Conservation (phyloP, 176 grass and related monocot species). For the Bonia amplexicaulis region DNA sequence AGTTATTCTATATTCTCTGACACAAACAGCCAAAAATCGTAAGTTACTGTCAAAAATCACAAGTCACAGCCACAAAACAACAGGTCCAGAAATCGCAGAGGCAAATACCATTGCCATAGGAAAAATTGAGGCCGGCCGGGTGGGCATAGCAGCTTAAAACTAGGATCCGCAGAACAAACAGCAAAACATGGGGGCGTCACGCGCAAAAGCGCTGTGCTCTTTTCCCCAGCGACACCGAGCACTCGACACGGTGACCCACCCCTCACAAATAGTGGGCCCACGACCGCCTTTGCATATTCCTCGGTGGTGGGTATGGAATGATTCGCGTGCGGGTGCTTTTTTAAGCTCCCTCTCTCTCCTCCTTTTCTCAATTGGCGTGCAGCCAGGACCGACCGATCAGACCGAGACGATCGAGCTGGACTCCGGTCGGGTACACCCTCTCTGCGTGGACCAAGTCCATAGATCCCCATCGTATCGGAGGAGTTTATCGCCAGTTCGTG, state of each 20-base stretch:
- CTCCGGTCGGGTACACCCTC: background rate
- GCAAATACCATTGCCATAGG: background rate
- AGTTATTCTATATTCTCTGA: too few relatives aligned
- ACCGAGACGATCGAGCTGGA: background rate
- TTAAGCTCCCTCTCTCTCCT: background rate
- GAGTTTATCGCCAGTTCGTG: too few relatives aligned
- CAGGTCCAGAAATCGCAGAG: background rate
- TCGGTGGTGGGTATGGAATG: background rate
- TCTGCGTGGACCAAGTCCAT: background rate
- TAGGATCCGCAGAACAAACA: background rate
- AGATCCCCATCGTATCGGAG: background rate
- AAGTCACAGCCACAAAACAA: too few relatives aligned
- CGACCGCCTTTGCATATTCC: background rate
- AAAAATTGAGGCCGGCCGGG: background rate
- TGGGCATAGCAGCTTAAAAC: background rate
- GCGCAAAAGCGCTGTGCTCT: background rate
- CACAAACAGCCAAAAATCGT: too few relatives aligned
- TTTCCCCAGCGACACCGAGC: background rate
- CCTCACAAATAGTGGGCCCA: background rate
- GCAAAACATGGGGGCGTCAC: background rate
- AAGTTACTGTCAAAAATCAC: too few relatives aligned
- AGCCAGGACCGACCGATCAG: too few relatives aligned
- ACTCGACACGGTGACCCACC: background rate
- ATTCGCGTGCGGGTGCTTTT: background rate
- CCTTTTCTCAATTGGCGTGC: background rate